Evolutionary conservation across 2,329 filamentous ascomycete species (phyloP), one percentile per base, ranked within the genome.

Genomic region (Tympanopsis confertula): DNA sequence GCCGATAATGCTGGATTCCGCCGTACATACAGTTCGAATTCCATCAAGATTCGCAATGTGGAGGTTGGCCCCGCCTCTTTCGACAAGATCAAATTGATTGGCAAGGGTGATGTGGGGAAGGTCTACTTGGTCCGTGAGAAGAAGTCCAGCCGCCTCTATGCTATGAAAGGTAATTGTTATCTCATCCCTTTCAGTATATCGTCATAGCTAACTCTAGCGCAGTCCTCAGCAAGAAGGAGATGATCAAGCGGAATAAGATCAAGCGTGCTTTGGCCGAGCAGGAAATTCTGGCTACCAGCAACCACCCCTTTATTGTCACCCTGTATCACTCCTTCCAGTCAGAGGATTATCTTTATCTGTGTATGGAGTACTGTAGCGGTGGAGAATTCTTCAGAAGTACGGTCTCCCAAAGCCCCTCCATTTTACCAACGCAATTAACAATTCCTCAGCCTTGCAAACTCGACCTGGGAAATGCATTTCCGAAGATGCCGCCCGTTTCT

Each of bases 211-310:
- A 28, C n/a, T n/a, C n/a, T n/a, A n/a, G n/a, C n/a, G n/a, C 54
- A 96, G 91, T 98, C 4, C 58, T 98, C 60, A 96, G 88, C 71
- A 98, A 98, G 65, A 95, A 96, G 69, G 91, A 98, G 62, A 98
- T 98, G 91, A 98, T 98, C 62, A 98, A 98, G 68, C 83, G 91
- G 41, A 98, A 98, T 70, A 98, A 98, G 73, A 98, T 98, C 66
- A 98, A 98, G 73, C 79, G 91, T 55, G 91, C 91, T 13, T 70
- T 98, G 48, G 91, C 91, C 26, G 91, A 98, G 63, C 91, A 96
- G 57, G 91, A 98, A 60, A 98, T 98, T 46, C 68, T 98, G 38
- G 91, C 91, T 5, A 98, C 91, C 30, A 96, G 89, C 68, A 98
- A 98, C 51, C 91, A 98, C 53, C 91, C 91, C 0, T 98, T 98